Evolutionary conservation across 202 grass and related monocot genomes (phyloP).

Genomic region (Panicum hallii): DNA sequence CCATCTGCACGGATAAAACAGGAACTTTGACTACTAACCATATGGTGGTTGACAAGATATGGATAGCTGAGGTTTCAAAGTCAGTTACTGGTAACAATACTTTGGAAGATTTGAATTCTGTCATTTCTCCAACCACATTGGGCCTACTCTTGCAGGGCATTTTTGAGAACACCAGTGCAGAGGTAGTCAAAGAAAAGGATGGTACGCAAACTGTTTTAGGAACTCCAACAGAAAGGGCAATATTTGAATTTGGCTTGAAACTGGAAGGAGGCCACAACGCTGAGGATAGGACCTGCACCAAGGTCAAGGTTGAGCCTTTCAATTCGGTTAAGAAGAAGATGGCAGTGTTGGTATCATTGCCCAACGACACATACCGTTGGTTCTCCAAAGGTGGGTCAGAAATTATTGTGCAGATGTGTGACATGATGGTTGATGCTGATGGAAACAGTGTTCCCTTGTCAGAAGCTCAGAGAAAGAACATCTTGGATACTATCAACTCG

Average conservation of each 20-base stretch:
- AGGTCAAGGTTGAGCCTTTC: conserved; percentile 94
- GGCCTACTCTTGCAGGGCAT: conserved; percentile 72
- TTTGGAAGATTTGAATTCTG: conserved; percentile 55
- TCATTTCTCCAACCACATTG: conserved; percentile 55
- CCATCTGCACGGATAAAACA: conserved; percentile 95
- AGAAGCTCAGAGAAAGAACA: conserved; percentile 52
- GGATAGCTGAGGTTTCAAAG: conserved; percentile 71
- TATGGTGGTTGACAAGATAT: conserved; percentile 88
- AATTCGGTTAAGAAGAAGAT: conserved; percentile 94
- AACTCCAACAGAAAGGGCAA: conserved; percentile 83
- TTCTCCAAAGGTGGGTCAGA: conserved; percentile 89
- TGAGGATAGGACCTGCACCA: conserved; percentile 60
- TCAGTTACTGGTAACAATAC: conserved; percentile 42
- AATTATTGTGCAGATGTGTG: conserved; percentile 82
- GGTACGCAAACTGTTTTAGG: conserved; percentile 70
- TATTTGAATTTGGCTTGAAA: conserved; percentile 81
- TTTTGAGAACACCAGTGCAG: conserved; percentile 84
- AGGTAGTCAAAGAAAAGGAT: conserved; percentile 73
- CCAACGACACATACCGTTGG: conserved; percentile 52
- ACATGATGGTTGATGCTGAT: conserved; percentile 66
- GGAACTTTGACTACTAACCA: conserved; percentile 93
- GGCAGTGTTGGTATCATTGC: conserved; percentile 71
- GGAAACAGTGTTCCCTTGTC: conserved; percentile 65
- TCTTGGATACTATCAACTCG: conserved; percentile 70
- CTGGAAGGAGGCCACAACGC: conserved; percentile 59